A percentile compares a stretch with the other conserved stretches of the same genome.
These are phyloP conservation scores for Dissoconium aciculare DNA, from an alignment of 2,329 filamentous ascomycete genomes.

Conservation along the genomic window DNA sequence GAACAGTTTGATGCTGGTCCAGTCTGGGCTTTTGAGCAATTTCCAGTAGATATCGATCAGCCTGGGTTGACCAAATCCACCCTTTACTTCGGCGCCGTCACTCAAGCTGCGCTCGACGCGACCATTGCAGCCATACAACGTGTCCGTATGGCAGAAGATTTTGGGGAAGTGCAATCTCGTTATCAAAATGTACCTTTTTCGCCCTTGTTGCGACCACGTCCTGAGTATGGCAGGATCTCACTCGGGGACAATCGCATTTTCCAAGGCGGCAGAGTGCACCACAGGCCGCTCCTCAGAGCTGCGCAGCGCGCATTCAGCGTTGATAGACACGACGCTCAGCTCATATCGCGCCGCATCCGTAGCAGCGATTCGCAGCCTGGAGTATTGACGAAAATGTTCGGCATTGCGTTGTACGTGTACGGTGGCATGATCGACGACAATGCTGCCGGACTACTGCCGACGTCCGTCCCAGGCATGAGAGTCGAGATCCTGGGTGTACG, in stretches of 20 bases:
- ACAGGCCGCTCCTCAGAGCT: conserved; percentile 28
- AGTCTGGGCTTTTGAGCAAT: conserved; percentile 33
- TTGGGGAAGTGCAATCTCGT: conserved; percentile 2
- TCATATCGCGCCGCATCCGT: conserved; percentile 31
- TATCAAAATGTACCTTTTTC: neutral
- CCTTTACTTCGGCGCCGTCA: conserved; percentile 28
- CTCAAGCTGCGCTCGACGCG: conserved; percentile 26
- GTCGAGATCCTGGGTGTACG: conserved; percentile 25
- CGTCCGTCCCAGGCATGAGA: conserved; percentile 8
- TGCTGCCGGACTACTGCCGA: conserved; percentile 6
- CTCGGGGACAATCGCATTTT: conserved; percentile 25
- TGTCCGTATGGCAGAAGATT: conserved; percentile 20
- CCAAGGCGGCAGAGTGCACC: conserved; percentile 25
- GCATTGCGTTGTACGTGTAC: conserved; percentile 27
- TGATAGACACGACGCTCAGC: conserved; percentile 22
- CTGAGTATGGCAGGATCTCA: conserved; percentile 19
- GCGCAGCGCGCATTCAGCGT: conserved; percentile 26
- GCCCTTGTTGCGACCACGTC: conserved; percentile 17
- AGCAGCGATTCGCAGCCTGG: conserved; percentile 31
- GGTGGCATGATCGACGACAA: conserved; percentile 28
- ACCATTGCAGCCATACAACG: conserved; percentile 26
- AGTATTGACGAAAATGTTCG: conserved; percentile 26
- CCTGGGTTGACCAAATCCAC: conserved; percentile 28
- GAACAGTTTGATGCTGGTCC: conserved; percentile 31
- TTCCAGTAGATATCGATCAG: conserved; percentile 29